Base-by-base conservation (phyloP, 176 grass and related monocot species). In the Rhynchospora breviuscula region DNA sequence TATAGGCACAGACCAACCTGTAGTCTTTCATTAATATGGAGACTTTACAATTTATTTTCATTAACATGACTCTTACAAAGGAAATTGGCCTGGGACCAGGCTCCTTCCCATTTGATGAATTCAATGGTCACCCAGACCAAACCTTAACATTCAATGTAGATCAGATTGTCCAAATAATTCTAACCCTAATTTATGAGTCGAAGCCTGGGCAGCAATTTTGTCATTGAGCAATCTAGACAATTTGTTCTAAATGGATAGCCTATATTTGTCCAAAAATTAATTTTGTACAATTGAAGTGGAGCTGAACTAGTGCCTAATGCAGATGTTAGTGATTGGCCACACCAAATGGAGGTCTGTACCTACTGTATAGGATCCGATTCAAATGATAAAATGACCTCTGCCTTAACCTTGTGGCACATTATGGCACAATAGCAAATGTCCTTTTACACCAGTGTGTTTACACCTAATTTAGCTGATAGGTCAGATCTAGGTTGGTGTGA, bases 401-500 rank as follows among this genome's bases (percentile, higher is more conserved):
- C 51, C 52, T 57, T 78, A 51, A 78, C 51, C 23, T 63, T 81
- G 19, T 44, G 57, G 80, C 8, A 63, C 80, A 66, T 31, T 82
- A 68, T 82, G 60, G 35, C n/a, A 40, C 80, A 82, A 47, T 51
- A 52, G 25, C 13, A 68, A 68, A 35, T 82, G 80, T 82, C 80
- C 60, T 68, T 78, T 82, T 82, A 68, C 63, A 65, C 60, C 63
- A 66, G 60, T 66, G 46, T 66, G 48, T 18, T 82, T 67, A 22
- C 3, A 63, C 80, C 63, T 51, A 82, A 65, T 67, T 82, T 65
- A 51, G 59, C 60, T 82, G 44, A 31, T 82, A 66, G 62, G 80
- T 82, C 80, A 48, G 80, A 82, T 81, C 80, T 66, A 19, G 63
- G 58, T 66, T 82, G 80, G 80, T 82, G 59, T 26, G 59, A 47